phyloP scores from a whole-genome alignment of 148 eudicot species.

The Fagopyrum esculentum region DNA sequence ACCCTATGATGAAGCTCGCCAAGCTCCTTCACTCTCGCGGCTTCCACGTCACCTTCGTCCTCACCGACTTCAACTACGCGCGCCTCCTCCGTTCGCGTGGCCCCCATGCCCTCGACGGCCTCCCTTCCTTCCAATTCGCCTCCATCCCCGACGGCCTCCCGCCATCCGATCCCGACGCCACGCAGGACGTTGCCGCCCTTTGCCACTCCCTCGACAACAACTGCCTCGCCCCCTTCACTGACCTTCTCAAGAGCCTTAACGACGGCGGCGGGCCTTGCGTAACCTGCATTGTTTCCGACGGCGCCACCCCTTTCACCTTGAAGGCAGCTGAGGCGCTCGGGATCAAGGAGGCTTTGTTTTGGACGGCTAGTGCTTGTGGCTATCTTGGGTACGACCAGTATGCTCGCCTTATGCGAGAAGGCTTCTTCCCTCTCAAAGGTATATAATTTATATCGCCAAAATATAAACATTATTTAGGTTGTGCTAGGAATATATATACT shows the following conservation, averaged over 20 bases:
- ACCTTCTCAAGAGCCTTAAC: conserved; percentile 14
- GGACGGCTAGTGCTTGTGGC: conserved; percentile 21
- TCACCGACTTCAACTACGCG: conserved; percentile 23
- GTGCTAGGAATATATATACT: no score
- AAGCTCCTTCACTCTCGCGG: conserved; percentile 21
- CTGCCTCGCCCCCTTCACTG: conserved; percentile 11
- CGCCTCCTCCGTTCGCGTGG: conserved; percentile 23
- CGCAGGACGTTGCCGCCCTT: conserved; percentile 15
- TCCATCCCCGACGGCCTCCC: conserved; percentile 30
- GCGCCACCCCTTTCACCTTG: conserved; percentile 10
- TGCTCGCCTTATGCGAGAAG: not conserved
- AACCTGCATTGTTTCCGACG: conserved; percentile 19
- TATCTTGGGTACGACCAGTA: conserved; percentile 13
- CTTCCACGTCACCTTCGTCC: conserved; percentile 36
- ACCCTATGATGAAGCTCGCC: conserved; percentile 8
- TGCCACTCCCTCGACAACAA: conserved; percentile 10
- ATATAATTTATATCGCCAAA: not conserved
- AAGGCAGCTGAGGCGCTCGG: conserved; percentile 16
- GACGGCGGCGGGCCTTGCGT: conserved; percentile 16
- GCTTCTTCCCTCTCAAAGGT: conserved; percentile 26
- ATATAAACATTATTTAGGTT: no score
- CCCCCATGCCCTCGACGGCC: conserved; percentile 8
- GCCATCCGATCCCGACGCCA: conserved; percentile 12
- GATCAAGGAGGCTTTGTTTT: conserved; percentile 3
- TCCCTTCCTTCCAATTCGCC: conserved; percentile 22